Evolutionary conservation across 495 filamentous ascomycete genomes (phyloP).

Genomic region (Extremus antarcticus): DNA sequence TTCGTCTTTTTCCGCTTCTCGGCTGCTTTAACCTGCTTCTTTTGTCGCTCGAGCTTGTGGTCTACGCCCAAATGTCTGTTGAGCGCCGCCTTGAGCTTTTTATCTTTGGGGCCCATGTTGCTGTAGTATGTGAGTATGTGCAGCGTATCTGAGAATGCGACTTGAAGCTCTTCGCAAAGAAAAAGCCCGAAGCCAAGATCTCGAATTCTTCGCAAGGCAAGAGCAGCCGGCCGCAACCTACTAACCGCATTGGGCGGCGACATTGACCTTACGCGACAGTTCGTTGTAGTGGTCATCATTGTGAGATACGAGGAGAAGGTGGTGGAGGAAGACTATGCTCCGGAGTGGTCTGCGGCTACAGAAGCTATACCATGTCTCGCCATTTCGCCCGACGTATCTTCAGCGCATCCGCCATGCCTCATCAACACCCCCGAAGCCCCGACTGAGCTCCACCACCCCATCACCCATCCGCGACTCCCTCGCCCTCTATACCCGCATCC

Average conservation of each 20-base stretch:
- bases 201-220: background rate
- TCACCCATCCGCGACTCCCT: background rate
- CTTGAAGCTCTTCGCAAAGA: background rate
- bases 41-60: constrained; percentile 56
- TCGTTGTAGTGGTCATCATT: no score
- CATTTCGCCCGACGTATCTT: background rate
- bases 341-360: background rate
- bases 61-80: constrained; percentile 45
- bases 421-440: background rate
- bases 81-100: constrained; percentile 25
- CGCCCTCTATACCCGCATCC: background rate
- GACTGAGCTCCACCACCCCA: background rate
- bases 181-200: background rate
- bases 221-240: no score
- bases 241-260: background rate
- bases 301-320: no score
- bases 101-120: constrained; percentile 21
- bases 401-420: background rate
- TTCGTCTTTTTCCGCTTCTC: constrained; percentile 40
- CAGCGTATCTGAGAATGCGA: no score
- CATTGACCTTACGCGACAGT: background rate
- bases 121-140: background rate
- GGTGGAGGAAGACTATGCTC: no score
- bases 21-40: constrained; percentile 38
- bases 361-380: background rate